Evolutionary conservation across 2,329 filamentous ascomycete species (phyloP).

Genomic region (Penicillium sp.): DNA sequence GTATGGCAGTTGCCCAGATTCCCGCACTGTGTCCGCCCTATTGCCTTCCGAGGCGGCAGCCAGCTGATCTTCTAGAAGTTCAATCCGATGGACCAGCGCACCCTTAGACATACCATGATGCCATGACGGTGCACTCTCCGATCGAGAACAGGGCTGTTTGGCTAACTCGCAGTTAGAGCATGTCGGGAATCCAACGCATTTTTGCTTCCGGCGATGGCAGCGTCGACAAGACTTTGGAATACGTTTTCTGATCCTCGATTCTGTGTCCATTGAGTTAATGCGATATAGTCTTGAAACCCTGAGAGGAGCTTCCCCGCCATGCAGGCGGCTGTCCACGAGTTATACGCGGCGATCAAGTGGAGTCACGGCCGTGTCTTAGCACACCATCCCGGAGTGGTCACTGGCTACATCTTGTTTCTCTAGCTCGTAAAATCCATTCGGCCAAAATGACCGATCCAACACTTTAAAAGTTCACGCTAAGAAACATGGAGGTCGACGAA

Average conservation of each 20-base stretch:
- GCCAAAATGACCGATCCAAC: neutral
- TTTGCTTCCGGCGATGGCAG: constrained; percentile 27
- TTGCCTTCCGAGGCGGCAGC: constrained; percentile 4
- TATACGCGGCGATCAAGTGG: neutral
- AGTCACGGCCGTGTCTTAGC: neutral
- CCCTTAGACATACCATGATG: constrained; percentile 28
- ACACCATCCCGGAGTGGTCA: neutral
- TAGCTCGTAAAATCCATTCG: no score
- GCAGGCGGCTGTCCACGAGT: no score
- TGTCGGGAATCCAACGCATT: constrained; percentile 21
- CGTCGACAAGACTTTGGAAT: constrained; percentile 24
- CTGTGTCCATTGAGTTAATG: constrained; percentile 9
- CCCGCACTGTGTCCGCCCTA: neutral
- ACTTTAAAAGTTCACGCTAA: neutral
- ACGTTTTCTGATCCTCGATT: constrained; percentile 18
- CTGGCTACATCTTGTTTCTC: neutral
- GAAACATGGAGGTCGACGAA: neutral
- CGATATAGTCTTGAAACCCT: no score
- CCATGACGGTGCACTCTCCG: constrained; percentile 21
- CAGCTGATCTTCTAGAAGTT: constrained; percentile 19
- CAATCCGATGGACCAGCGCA: constrained; percentile 21
- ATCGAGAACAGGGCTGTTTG: constrained; percentile 18
- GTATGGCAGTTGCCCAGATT: neutral
- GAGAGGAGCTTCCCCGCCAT: no score
- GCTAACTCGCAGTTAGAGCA: constrained; percentile 23